Base-by-base conservation (phyloP, 352 stramenopile genomes). In the Globisporangium perplexum region DNA sequence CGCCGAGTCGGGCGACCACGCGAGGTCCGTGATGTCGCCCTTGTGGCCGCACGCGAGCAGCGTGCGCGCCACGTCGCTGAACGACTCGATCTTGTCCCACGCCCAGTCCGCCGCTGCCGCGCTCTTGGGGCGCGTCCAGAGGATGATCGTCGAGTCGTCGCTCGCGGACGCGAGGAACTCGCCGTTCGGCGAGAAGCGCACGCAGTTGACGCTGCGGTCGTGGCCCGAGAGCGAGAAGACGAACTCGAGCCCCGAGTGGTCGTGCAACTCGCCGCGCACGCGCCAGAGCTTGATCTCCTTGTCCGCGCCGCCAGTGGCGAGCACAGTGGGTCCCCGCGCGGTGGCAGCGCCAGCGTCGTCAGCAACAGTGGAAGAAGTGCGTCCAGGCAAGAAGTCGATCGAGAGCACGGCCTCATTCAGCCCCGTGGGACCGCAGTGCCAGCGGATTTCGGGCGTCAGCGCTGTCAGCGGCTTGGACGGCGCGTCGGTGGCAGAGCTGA, bases 1-100 rank as follows among this genome's bases (percentile, higher is more conserved):
- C 42, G 82, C 72, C 24, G 88, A 98, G 70, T 97, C 88, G 0
- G 84, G 70, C 28, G 81, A 96, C 95, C 95, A 98, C 8, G 85
- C 82, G 14, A 98, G 63, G 67, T 97, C 88, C 24, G 90, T 96
- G 65, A 97, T 95, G 60, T 96, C 89, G 18, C 85, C 85, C 63
- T 92, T 93, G 71, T 93, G 85, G 14, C 82, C 87, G 30, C 83
- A 83, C 7, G 76, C 69, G 26, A 96, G 68, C 48, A 94, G 75
- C 28, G 63, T 83, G 53, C 83, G 81, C 30, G 76, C 72, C 45
- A 97, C 72, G 54, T 93, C 83, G 53, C 81, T 91, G 47, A 90
- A 80, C 24, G 74, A 90, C 54, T 70, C 68, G 66, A 92, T 88
- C 26, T 60, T 77, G 65, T 85, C 72, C 86, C 82, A 96, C 24